Evolutionary conservation across 1,284 basidiomycete species (phyloP).

Genomic region (Trichosporon inkin): DNA sequence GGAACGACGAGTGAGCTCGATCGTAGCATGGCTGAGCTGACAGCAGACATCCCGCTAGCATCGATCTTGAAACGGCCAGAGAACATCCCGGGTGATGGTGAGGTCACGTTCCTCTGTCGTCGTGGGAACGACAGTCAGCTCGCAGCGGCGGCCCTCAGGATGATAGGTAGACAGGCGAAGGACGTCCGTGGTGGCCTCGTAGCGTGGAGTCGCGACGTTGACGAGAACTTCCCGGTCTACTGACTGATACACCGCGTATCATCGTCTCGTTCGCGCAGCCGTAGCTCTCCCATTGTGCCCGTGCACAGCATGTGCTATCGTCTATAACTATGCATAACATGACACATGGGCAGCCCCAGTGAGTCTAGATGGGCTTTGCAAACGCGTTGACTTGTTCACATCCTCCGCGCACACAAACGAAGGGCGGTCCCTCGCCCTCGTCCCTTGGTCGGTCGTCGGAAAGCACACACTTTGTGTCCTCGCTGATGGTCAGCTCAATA

Average conservation of each 20-base stretch:
- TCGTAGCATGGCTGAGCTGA: slow-evolving; percentile 12
- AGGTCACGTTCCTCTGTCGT: slow-evolving; percentile 69
- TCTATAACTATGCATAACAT: too few relatives aligned
- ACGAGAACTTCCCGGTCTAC: slow-evolving; percentile 72
- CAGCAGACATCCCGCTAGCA: slow-evolving; percentile 42
- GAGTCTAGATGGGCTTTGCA: slow-evolving; percentile 30
- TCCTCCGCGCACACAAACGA: slow-evolving; percentile 38
- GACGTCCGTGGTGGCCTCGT: slow-evolving; percentile 75
- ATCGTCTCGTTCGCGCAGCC: too few relatives aligned
- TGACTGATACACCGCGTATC: slow-evolving; percentile 48
- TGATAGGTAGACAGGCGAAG: slow-evolving; percentile 39
- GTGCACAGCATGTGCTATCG: too few relatives aligned
- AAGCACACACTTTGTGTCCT: slow-evolving; percentile 46
- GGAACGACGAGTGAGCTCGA: slow-evolving; percentile 67
- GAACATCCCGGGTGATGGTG: slow-evolving; percentile 18
- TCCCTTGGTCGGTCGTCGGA: slow-evolving; percentile 40
- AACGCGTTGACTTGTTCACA: slow-evolving; percentile 35
- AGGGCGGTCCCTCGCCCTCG: slow-evolving; percentile 48
- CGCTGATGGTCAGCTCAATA: slow-evolving; percentile 29
- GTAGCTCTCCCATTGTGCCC: too few relatives aligned
- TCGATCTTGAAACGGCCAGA: slow-evolving; percentile 33
- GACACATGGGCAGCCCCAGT: too few relatives aligned
- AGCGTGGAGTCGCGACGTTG: slow-evolving; percentile 70
- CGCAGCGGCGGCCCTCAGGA: slow-evolving; percentile 64
- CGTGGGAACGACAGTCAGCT: slow-evolving; percentile 91